Conservation (phyloP, 495 filamentous ascomycete genomes). For the Penicillium argentinense region DNA sequence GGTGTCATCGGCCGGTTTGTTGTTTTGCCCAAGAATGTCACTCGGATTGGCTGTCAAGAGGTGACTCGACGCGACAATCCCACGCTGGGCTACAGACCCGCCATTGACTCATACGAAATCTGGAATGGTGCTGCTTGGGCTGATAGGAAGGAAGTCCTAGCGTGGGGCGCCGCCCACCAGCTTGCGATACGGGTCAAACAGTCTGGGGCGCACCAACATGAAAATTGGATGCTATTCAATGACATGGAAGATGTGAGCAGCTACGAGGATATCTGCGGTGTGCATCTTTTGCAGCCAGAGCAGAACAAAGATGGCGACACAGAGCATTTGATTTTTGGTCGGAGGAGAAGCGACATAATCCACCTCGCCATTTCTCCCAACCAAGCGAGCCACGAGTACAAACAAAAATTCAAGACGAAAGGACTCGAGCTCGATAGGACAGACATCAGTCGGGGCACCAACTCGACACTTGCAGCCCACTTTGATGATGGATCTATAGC, state of each 20-base stretch:
- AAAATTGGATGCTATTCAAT: slow-evolving; percentile 53
- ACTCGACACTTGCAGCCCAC: slow-evolving; percentile 46
- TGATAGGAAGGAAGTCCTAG: slow-evolving; percentile 56
- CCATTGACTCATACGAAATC: slow-evolving; percentile 60
- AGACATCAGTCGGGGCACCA: slow-evolving; percentile 31
- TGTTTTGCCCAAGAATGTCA: slow-evolving; percentile 37
- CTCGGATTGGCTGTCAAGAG: slow-evolving; percentile 27
- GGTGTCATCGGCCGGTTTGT: slow-evolving; percentile 57
- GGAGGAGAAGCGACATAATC: slow-evolving; percentile 38
- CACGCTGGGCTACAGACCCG: slow-evolving; percentile 63
- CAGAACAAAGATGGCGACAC: slow-evolving; percentile 31
- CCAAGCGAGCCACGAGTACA: slow-evolving; percentile 23
- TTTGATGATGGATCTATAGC: slow-evolving; percentile 42
- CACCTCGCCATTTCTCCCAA: slow-evolving; percentile 36
- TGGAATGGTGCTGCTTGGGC: slow-evolving; percentile 53
- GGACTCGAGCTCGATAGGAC: slow-evolving; percentile 30
- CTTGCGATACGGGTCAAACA: slow-evolving; percentile 49
- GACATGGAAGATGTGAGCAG: slow-evolving; percentile 52
- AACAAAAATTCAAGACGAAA: slow-evolving; percentile 34
- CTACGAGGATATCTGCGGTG: slow-evolving; percentile 61
- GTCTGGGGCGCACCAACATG: slow-evolving; percentile 14
- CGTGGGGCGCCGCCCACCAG: slow-evolving; percentile 62
- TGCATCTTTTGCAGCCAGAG: slow-evolving; percentile 51
- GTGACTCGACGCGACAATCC: slow-evolving; percentile 45
- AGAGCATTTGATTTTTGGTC: slow-evolving; percentile 42